Evolutionary conservation across 106 monocot species (phyloP), one percentile per base, ranked within the genome.

Genomic region (Triglochin maritima): DNA sequence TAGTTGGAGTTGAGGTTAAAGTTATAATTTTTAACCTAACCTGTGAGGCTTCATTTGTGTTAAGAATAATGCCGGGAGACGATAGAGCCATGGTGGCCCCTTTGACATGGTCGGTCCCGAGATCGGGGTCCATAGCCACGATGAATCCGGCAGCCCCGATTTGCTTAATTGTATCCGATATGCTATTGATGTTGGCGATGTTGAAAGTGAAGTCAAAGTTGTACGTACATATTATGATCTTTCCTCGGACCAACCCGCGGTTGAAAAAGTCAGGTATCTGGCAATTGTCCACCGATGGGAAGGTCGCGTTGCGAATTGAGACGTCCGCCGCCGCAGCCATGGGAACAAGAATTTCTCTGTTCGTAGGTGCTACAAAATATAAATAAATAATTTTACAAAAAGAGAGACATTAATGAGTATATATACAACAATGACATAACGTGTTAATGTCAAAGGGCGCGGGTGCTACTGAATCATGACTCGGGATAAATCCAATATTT

Each of bases 91-190:
- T 14, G 60, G 68, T 72, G 9, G 60, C 44, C 5, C 67, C 77
- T 44, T 17, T 66, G 16, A 71, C 54, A 57, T 59, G 60, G 4
- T 80, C 71, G 11, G 68, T 63, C 10, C 76, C 66, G 2, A 51
- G 17, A 15, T 61, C 69, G 16, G 75, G 74, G 17, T 80, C 82
- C 64, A 71, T 57, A 0, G 81, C 76, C 44, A 86, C 29, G 62
- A 90, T 77, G 77, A 90, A 81, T 45, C 89, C 89, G 2, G 74
- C 78, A n/a, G 86, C 89, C 8, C 81, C 79, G n/a, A 82, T 69
- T 11, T 46, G 60, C 64, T 48, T 43, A 17, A 86, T 77, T 16
- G 76, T 74, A 17, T 77, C 41, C 7, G 76, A 58, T 17, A 86
- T 67, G n/a, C 43, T 57, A 49, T 62, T 52, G 13, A 90, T 55